Evolutionary conservation across 2,329 filamentous ascomycete genomes (phyloP).

Genomic region (Colletotrichum sp.): DNA sequence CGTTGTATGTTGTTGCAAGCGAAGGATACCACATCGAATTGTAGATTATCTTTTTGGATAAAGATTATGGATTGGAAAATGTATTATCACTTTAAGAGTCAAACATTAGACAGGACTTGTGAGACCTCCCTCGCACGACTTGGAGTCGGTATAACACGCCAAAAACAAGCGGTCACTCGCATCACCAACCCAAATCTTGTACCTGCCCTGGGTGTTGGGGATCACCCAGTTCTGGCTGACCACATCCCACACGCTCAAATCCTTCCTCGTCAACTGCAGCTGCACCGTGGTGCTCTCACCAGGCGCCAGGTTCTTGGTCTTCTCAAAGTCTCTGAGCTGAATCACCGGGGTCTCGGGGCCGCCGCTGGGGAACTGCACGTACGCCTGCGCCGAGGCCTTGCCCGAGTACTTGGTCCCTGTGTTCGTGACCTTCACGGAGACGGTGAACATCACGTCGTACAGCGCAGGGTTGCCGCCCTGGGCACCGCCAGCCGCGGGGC

Average conservation of each 20-base stretch:
- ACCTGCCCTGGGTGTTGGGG: constrained; percentile 38
- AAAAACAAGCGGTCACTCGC: constrained; percentile 35
- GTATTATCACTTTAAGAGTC: not conserved
- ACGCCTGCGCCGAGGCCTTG: constrained; percentile 52
- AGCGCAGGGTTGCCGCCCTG: constrained; percentile 73
- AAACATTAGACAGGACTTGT: constrained; percentile 4
- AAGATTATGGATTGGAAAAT: not conserved
- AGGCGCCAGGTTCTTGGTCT: constrained; percentile 59
- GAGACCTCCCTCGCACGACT: constrained; percentile 8
- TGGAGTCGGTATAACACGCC: constrained; percentile 21
- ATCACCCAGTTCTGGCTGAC: constrained; percentile 71
- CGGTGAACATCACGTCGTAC: constrained; percentile 53
- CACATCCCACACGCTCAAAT: constrained; percentile 77
- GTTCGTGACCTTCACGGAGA: constrained; percentile 57
- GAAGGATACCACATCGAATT: not conserved
- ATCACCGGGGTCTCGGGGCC: constrained; percentile 67
- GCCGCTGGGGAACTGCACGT: constrained; percentile 46
- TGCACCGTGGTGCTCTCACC: constrained; percentile 59
- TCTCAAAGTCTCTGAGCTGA: constrained; percentile 77
- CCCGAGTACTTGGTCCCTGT: constrained; percentile 47
- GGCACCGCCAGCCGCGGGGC: constrained; percentile 68
- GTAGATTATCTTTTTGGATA: not conserved
- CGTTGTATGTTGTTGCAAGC: not conserved
- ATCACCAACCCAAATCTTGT: constrained; percentile 43
- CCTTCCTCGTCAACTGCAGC: constrained; percentile 68